Conservation (phyloP, 768 basidiomycete species). For the Lactifluus echinatus region DNA sequence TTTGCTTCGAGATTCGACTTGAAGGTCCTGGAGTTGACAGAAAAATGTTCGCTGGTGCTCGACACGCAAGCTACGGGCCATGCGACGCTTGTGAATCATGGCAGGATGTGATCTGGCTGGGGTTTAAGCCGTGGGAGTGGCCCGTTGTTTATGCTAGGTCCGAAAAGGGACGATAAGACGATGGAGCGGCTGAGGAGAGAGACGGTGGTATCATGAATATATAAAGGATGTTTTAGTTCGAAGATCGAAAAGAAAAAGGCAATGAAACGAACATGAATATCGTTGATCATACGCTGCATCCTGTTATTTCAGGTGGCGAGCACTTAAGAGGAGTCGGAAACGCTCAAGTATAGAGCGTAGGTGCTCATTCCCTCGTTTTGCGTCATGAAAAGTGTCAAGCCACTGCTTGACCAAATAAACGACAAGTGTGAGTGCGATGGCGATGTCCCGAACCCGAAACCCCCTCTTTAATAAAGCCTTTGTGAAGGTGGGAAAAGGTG, state of each 20-base stretch:
- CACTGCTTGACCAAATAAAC: conserved; percentile 36
- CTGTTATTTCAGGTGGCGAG: conserved; percentile 40
- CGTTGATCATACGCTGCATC: conserved; percentile 38
- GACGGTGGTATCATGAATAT: conserved; percentile 49
- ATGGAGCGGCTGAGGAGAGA: conserved; percentile 56
- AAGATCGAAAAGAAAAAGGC: neutral
- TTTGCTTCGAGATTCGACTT: too few species aligned
- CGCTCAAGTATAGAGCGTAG: conserved; percentile 40
- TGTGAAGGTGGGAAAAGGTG: conserved; percentile 37
- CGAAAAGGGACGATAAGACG: conserved; percentile 64
- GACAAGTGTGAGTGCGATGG: neutral
- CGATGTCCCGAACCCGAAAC: conserved; percentile 45
- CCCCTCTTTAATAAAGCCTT: conserved; percentile 39
- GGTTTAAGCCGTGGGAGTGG: conserved; percentile 76
- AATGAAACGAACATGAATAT: conserved; percentile 41
- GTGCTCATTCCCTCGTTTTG: conserved; percentile 44
- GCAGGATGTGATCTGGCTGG: conserved; percentile 63
- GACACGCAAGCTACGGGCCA: conserved; percentile 39
- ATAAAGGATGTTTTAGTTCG: neutral
- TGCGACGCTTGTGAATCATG: conserved; percentile 52
- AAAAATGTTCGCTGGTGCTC: conserved; percentile 28
- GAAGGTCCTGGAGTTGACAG: conserved; percentile 30
- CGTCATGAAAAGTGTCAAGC: conserved; percentile 47
- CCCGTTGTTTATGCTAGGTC: conserved; percentile 50
- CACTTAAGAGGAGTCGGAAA: conserved; percentile 50